Evolutionary conservation across 257 asterid species (phyloP).

Genomic region (Solanum paucissectum): DNA sequence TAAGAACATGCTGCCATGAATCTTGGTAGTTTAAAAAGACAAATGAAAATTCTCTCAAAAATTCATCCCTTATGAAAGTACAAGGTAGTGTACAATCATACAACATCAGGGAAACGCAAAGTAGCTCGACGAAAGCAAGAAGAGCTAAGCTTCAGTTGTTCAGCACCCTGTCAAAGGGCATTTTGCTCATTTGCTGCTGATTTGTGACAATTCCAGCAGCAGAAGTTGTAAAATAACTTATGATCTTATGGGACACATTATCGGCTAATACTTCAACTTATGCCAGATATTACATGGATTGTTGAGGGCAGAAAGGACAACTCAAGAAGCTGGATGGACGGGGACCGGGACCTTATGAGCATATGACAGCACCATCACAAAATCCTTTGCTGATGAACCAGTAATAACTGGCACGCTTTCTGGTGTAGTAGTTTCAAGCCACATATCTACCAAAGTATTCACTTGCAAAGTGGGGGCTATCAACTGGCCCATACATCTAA

Average conservation of each 20-base stretch:
- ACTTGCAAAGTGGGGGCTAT: conserved; percentile 35
- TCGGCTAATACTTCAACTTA: not conserved
- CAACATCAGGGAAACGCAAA: not conserved
- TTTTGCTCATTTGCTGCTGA: not conserved
- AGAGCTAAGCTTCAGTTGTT: not conserved
- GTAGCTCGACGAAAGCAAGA: not conserved
- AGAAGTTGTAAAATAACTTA: not conserved
- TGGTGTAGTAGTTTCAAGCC: conserved; percentile 38
- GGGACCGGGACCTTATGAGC: conserved; percentile 16
- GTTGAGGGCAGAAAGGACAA: not conserved
- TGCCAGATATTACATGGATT: not conserved
- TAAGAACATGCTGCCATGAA: not conserved
- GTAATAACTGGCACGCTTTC: conserved; percentile 32
- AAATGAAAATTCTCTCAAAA: not conserved
- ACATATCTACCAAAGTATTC: conserved; percentile 32
- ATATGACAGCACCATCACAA: conserved; percentile 59
- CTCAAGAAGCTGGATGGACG: conserved; percentile 2
- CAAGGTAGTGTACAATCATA: not conserved
- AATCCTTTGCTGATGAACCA: conserved; percentile 63
- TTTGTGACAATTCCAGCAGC: not conserved
- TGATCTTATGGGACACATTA: not conserved
- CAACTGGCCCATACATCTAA: conserved; percentile 53
- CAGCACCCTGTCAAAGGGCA: not conserved
- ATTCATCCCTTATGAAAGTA: not conserved
- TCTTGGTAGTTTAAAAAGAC: not conserved